Conservation (phyloP, 306 rosid species). For the Prosopis cineraria region DNA sequence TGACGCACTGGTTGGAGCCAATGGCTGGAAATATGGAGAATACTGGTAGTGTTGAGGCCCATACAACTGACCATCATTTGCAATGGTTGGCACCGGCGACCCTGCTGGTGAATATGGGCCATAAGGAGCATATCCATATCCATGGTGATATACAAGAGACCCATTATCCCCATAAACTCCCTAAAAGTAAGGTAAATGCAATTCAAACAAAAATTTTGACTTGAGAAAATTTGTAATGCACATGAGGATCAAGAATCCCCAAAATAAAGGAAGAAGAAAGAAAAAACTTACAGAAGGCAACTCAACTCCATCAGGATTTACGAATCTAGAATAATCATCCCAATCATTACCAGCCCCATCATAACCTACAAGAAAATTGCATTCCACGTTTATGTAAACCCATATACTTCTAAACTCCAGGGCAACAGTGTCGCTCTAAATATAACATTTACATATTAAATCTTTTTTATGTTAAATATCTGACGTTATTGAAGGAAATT, state of each 20-base stretch:
- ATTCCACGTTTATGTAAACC: no score
- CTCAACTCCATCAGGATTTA: slow-evolving; percentile 79
- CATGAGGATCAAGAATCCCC: neutral
- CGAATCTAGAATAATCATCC: slow-evolving; percentile 78
- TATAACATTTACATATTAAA: no score
- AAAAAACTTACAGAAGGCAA: slow-evolving; percentile 65
- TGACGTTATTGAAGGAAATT: no score
- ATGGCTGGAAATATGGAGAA: slow-evolving; percentile 83
- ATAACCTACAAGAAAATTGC: slow-evolving; percentile 64
- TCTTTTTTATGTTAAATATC: no score
- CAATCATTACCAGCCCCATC: slow-evolving; percentile 72
- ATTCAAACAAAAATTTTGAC: neutral
- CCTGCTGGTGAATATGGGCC: slow-evolving; percentile 87
- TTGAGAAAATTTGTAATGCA: no score
- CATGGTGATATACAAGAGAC: slow-evolving; percentile 79
- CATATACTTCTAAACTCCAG: no score
- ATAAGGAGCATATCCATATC: slow-evolving; percentile 87
- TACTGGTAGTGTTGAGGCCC: slow-evolving; percentile 96
- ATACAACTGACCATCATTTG: slow-evolving; percentile 87
- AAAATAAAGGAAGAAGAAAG: neutral
- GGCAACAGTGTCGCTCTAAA: no score
- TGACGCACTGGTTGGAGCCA: slow-evolving; percentile 76
- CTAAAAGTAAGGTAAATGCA: slow-evolving; percentile 32
- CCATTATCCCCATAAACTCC: slow-evolving; percentile 93
- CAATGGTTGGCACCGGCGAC: slow-evolving; percentile 90